Percentiles rank a stretch among this genome's conserved stretches.
These are phyloP conservation scores for Paragyromitra xinjiangensis DNA, from an alignment of 495 filamentous ascomycete species.

Conservation along the genomic window DNA sequence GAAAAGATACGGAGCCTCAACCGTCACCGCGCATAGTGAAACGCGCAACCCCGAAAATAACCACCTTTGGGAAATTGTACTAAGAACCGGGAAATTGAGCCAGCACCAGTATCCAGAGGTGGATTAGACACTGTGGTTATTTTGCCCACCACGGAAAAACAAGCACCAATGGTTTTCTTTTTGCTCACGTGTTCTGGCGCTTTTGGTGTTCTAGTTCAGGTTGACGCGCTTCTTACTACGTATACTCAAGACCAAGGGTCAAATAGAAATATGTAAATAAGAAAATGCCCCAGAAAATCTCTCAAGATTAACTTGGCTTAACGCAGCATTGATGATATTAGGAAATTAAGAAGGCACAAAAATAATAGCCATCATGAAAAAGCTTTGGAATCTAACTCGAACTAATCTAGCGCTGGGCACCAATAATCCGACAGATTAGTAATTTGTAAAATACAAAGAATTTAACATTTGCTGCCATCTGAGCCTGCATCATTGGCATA, in stretches of 20 bases:
- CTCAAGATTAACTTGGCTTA: not conserved
- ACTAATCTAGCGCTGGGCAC: not conserved
- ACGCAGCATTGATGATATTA: not conserved
- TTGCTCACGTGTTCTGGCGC: no score
- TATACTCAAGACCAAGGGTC: not conserved
- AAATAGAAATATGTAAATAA: not conserved
- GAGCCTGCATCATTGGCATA: not conserved
- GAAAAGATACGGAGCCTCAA: constrained; percentile 45
- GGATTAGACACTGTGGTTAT: not conserved
- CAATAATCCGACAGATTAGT: not conserved
- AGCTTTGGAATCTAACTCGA: not conserved
- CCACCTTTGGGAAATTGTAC: constrained; percentile 19
- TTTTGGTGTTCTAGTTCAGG: not conserved
- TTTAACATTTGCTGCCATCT: not conserved
- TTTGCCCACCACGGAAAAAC: not conserved
- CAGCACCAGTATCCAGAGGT: not conserved
- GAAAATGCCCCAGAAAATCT: not conserved
- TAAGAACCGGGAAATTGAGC: not conserved
- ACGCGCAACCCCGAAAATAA: constrained; percentile 37
- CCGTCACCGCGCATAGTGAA: constrained; percentile 44
- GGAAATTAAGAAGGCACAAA: not conserved
- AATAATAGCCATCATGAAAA: not conserved
- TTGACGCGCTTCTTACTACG: not conserved
- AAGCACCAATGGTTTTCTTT: no score
- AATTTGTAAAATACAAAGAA: constrained; percentile 1